Conservation (phyloP, 1,284 basidiomycete genomes). For the Inonotus hispidus region DNA sequence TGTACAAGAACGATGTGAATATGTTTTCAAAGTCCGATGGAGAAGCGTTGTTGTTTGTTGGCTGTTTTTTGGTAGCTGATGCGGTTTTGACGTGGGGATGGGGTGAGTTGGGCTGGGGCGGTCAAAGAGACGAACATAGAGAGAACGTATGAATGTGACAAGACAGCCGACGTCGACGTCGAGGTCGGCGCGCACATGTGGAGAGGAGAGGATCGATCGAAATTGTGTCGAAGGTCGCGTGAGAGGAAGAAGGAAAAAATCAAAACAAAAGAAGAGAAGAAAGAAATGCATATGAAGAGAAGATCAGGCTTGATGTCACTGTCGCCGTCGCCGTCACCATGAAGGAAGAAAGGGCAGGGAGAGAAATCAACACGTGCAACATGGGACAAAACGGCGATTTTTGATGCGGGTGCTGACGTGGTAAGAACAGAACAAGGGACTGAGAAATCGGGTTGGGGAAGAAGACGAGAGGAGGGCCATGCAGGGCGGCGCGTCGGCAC, state of each 20-base stretch:
- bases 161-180: background rate
- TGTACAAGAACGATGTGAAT: background rate
- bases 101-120: no score
- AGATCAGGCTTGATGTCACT: constrained; percentile 1
- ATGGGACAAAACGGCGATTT: background rate
- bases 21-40: background rate
- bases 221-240: background rate
- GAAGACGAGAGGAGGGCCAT: background rate
- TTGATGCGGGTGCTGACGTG: background rate
- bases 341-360: background rate
- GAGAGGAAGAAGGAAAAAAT: background rate
- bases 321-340: background rate
- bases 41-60: background rate
- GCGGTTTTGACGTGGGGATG: background rate
- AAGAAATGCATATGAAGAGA: constrained; percentile 5
- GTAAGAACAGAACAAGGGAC: background rate
- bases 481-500: background rate
- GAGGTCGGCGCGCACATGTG: background rate
- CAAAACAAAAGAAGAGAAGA: background rate
- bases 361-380: background rate
- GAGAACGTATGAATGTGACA: no score
- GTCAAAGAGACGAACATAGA: no score
- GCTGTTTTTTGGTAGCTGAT: constrained; percentile 1
- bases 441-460: background rate
- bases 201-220: background rate